phyloP scores from a whole-genome alignment of 1,139 yeast species.

The Hyphopichia pseudoburtonii region DNA sequence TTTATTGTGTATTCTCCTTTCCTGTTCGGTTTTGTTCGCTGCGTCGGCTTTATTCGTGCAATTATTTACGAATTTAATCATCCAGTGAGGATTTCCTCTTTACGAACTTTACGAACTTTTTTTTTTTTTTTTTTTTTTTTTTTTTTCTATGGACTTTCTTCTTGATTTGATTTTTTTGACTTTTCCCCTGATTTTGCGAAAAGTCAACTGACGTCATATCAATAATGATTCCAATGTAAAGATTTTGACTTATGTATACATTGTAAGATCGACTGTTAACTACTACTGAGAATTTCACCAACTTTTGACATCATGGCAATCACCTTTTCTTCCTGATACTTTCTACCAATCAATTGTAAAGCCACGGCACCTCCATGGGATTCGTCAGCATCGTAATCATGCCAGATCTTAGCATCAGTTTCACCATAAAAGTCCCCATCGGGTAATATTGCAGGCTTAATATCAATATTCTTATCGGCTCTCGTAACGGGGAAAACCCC shows the following conservation, averaged over 20 bases:
- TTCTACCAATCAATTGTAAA: conserved; percentile 58
- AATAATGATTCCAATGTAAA: too few species aligned
- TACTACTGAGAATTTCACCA: background rate
- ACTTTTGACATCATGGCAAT: conserved; percentile 33
- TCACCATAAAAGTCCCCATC: conserved; percentile 16
- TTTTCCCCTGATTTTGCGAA: too few species aligned
- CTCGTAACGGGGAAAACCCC: conserved; percentile 60
- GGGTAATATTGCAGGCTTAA: conserved; percentile 10
- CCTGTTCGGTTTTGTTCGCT: too few species aligned
- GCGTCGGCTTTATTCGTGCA: too few species aligned
- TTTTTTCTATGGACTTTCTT: too few species aligned
- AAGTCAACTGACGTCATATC: too few species aligned
- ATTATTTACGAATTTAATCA: background rate
- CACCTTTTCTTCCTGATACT: conserved; percentile 64
- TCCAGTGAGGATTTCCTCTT: background rate
- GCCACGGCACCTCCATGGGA: conserved; percentile 67
- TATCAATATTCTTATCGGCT: conserved; percentile 47
- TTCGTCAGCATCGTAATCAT: conserved; percentile 53
- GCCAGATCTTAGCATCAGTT: conserved; percentile 20
- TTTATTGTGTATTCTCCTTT: too few species aligned
- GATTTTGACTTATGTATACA: too few species aligned
- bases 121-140: background rate
- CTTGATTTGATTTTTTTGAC: too few species aligned
- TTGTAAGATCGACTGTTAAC: too few species aligned
- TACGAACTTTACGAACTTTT: background rate